A percentile compares a stretch with the other conserved stretches of the same genome.
Evolutionary conservation across 202 grass and related monocot genomes (phyloP).

Genomic region (Eragrostis tef): DNA sequence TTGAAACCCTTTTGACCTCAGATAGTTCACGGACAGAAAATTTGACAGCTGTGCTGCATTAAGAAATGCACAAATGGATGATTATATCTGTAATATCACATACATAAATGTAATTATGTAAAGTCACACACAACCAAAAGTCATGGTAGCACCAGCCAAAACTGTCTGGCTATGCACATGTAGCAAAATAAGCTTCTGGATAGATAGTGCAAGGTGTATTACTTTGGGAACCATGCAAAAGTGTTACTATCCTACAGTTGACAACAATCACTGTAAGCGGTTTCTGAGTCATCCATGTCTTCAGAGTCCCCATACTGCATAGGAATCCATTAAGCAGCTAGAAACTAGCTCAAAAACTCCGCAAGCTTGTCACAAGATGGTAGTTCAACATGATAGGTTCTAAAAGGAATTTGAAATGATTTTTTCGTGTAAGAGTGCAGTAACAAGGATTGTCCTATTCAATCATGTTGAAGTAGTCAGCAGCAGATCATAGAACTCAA

Average conservation of each 20-base stretch:
- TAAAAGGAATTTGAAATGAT: neutral
- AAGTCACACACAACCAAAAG: conserved; percentile 3
- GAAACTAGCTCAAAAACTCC: neutral
- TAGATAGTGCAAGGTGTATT: neutral
- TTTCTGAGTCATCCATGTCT: neutral
- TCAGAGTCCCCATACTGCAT: neutral
- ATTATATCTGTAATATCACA: conserved; percentile 35
- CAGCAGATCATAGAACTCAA: conserved; percentile 26
- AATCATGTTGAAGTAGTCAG: conserved; percentile 17
- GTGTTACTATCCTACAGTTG: neutral
- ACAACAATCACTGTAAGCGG: neutral
- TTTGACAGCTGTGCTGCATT: conserved; percentile 68
- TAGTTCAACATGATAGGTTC: neutral
- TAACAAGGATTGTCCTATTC: neutral
- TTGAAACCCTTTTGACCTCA: conserved; percentile 90
- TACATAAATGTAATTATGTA: conserved; percentile 10
- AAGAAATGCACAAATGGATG: conserved; percentile 39
- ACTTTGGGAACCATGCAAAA: neutral
- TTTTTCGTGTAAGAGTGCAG: neutral
- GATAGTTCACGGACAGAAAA: conserved; percentile 76
- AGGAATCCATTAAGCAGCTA: neutral
- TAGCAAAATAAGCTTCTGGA: neutral
- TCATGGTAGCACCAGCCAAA: neutral
- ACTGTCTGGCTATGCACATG: neutral
- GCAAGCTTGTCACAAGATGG: conserved; percentile 1